Evolutionary conservation across 192 early-diverging fungal genomes (phyloP), one percentile per base, ranked within the genome.

Genomic region (Umbelopsis isabellina): DNA sequence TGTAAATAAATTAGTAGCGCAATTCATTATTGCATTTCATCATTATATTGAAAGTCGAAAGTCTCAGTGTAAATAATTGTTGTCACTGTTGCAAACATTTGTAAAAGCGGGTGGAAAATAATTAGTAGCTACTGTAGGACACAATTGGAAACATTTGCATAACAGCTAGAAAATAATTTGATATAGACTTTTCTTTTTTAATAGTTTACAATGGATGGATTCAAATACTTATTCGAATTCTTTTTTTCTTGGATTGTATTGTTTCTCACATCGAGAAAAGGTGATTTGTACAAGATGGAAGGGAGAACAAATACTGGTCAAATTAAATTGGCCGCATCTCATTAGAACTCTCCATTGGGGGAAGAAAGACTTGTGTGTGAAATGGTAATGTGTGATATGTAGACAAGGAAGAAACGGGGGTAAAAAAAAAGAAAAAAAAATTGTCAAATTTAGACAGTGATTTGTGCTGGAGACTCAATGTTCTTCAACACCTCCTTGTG

Each of bases 381-480:
- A 41, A 41, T 2, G 37, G 37, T 41, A 41, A 41, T 10, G 37
- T 41, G 37, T 41, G 37, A 27, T 27, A 33, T 58, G 53, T 25
- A 58, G 18, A 33, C 18, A 25, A 16, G 30, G 4, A 52, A 52
- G 53, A 61, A 41, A 61, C 27, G 37, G 55, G 52, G 25, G n/a
- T n/a, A n/a, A 37, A 37, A 37, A 37, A 37, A 4, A 41, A 41
- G 10, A 10, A 41, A 41, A 41, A 41, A 5, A 6, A n/a, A n/a
- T n/a, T n/a, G 37, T 41, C 37, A 41, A 41, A 4, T 61, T 61
- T 61, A 61, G 55, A 22, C 65, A 10, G 79, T 70, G 76, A 87
- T 83, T 75, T 85, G 79, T 61, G 85, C 84, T 6, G 83, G 86
- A 7, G 77, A 82, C 49, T 85, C 84, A 48, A 85, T 82, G 33